Conservation (phyloP, 768 basidiomycete species). For the Lactarius akahatsu region DNA sequence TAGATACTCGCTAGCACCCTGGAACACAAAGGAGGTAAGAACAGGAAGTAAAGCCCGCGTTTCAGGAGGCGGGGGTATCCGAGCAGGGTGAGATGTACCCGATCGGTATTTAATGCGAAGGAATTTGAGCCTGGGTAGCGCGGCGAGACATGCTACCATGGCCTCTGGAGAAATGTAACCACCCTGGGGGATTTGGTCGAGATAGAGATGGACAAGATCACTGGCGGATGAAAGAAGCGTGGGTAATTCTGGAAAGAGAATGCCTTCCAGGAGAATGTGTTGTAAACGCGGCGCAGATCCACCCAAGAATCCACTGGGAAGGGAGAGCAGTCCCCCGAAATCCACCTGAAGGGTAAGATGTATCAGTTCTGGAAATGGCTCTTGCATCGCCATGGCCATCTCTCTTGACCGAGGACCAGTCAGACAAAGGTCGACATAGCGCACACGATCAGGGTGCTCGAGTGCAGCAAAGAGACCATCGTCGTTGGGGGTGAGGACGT, state of each 20-base stretch:
- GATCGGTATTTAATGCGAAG: not conserved
- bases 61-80: not conserved
- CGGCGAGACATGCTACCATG: not conserved
- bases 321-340: too few relatives aligned
- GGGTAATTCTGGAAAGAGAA: not conserved
- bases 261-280: not conserved
- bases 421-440: not conserved
- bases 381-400: not conserved
- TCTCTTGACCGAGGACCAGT: not conserved
- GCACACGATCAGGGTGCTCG: not conserved
- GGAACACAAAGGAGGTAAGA: not conserved
- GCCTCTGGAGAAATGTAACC: not conserved
- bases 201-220: not conserved
- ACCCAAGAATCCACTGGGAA: slow-evolving; percentile 1
- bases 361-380: too few relatives aligned
- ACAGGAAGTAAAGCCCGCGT: not conserved
- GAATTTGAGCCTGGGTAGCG: not conserved
- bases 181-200: not conserved
- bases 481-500: not conserved
- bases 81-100: not conserved
- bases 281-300: not conserved
- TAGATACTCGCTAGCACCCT: not conserved
- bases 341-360: too few relatives aligned
- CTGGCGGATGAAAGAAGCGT: not conserved
- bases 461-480: not conserved